Percentiles rank a stretch among this genome's conserved stretches.
Conservation (phyloP, 2,329 filamentous ascomycete species). For the Seiridium cupressi region DNA sequence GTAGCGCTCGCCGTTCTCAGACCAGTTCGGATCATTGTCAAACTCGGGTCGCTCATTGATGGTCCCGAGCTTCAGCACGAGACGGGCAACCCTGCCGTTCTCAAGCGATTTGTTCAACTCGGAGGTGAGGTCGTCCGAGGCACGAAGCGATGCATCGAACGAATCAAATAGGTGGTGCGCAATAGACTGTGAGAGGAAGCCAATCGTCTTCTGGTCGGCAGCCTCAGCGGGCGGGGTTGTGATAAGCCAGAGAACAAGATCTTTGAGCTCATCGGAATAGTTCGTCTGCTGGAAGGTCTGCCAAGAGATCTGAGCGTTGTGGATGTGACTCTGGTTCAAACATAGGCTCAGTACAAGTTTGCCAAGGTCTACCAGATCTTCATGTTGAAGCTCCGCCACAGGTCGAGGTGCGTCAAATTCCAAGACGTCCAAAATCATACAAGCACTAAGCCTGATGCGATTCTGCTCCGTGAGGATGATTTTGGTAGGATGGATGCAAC, state of each 20-base stretch:
- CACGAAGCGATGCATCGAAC: conserved; percentile 77
- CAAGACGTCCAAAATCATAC: conserved; percentile 85
- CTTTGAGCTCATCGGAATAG: conserved; percentile 76
- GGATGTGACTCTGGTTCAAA: conserved; percentile 60
- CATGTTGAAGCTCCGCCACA: conserved; percentile 76
- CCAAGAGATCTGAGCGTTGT: conserved; percentile 68
- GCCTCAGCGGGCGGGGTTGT: conserved; percentile 51
- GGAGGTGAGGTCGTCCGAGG: conserved; percentile 70
- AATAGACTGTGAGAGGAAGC: conserved; percentile 76
- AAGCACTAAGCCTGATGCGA: conserved; percentile 82
- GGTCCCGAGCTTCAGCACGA: conserved; percentile 78
- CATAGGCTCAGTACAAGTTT: conserved; percentile 80
- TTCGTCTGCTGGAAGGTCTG: conserved; percentile 69
- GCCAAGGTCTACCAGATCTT: conserved; percentile 84
- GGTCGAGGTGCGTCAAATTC: conserved; percentile 72
- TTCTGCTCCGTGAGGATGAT: conserved; percentile 89
- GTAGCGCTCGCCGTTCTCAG: conserved; percentile 89
- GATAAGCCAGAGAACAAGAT: conserved; percentile 80
- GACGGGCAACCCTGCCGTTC: conserved; percentile 79
- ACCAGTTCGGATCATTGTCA: conserved; percentile 76
- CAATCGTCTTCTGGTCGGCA: conserved; percentile 65
- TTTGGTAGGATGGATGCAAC: conserved; percentile 84
- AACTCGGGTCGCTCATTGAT: conserved; percentile 90
- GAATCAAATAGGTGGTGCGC: conserved; percentile 72
- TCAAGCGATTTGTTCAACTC: conserved; percentile 81